These are phyloP conservation scores for Irpex sp. DNA, from an alignment of 1,284 basidiomycete species.

Conservation along the genomic window DNA sequence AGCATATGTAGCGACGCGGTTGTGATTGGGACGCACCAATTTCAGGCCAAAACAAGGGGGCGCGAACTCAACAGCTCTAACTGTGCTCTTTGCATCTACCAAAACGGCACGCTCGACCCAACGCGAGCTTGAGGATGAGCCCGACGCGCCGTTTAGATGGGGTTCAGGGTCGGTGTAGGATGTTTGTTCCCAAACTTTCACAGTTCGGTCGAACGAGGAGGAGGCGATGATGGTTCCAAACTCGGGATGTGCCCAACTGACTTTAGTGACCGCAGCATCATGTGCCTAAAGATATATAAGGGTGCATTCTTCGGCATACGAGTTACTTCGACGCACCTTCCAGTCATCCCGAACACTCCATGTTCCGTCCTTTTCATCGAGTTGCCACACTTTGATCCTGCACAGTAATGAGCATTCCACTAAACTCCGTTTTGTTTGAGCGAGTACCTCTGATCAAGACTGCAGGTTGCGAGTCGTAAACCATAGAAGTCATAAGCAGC, in stretches of 20 bases:
- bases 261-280: constrained; percentile 77
- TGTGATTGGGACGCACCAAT: constrained; percentile 48
- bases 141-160: constrained; percentile 28
- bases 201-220: constrained; percentile 82
- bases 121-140: constrained; percentile 33
- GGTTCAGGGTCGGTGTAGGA: constrained; percentile 32
- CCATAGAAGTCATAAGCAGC: constrained; percentile 90
- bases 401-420: neutral
- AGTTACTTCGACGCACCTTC: constrained; percentile 57
- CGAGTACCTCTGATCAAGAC: constrained; percentile 70
- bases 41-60: constrained; percentile 85
- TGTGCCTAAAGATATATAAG: constrained; percentile 59
- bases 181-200: constrained; percentile 86
- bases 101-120: constrained; percentile 79
- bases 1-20: neutral
- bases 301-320: neutral
- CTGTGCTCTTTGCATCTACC: constrained; percentile 80
- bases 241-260: constrained; percentile 90
- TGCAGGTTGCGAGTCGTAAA: constrained; percentile 70
- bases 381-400: constrained; percentile 81
- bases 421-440: neutral
- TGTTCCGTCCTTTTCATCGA: constrained; percentile 63
- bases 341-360: constrained; percentile 84
- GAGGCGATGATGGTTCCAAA: constrained; percentile 85
- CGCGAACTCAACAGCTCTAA: constrained; percentile 82